Conservation (phyloP, 768 basidiomycete species). For the Tulasnella sp. region DNA sequence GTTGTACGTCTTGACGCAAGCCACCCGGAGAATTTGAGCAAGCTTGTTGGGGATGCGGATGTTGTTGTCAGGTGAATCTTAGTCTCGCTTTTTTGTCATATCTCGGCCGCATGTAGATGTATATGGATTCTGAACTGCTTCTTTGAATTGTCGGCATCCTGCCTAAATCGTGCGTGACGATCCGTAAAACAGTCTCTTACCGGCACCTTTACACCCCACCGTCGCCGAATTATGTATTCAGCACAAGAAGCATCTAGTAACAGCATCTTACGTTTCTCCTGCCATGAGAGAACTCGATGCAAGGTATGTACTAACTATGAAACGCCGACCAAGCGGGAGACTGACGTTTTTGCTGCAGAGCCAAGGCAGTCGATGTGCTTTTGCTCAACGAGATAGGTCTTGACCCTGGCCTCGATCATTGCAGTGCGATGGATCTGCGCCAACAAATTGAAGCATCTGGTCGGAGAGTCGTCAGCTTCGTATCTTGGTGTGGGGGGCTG, state of each 20-base stretch:
- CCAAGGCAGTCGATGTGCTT: conserved; percentile 50
- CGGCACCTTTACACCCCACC: conserved; percentile 57
- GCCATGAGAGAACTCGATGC: conserved; percentile 59
- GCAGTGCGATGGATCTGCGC: conserved; percentile 68
- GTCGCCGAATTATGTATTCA: conserved; percentile 67
- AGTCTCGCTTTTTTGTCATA: neutral
- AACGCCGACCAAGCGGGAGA: too few species aligned
- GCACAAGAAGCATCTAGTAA: conserved; percentile 66
- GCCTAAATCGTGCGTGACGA: too few species aligned
- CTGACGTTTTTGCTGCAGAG: conserved; percentile 41
- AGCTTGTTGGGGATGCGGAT: conserved; percentile 52
- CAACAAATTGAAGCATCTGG: conserved; percentile 39
- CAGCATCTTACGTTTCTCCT: conserved; percentile 80
- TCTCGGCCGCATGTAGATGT: neutral
- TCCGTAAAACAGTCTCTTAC: conserved; percentile 50
- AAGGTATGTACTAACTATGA: conserved; percentile 34
- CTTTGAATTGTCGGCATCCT: too few species aligned
- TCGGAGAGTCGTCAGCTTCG: conserved; percentile 58
- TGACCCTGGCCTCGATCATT: conserved; percentile 85
- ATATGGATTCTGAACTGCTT: too few species aligned
- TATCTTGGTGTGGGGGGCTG: conserved; percentile 87
- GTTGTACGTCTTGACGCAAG: conserved; percentile 51
- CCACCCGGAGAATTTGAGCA: conserved; percentile 34
- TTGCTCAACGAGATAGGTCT: conserved; percentile 84
- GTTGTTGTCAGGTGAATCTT: conserved; percentile 70